Evolutionary conservation across 495 filamentous ascomycete genomes (phyloP).

Genomic region (Neurospora discreta): DNA sequence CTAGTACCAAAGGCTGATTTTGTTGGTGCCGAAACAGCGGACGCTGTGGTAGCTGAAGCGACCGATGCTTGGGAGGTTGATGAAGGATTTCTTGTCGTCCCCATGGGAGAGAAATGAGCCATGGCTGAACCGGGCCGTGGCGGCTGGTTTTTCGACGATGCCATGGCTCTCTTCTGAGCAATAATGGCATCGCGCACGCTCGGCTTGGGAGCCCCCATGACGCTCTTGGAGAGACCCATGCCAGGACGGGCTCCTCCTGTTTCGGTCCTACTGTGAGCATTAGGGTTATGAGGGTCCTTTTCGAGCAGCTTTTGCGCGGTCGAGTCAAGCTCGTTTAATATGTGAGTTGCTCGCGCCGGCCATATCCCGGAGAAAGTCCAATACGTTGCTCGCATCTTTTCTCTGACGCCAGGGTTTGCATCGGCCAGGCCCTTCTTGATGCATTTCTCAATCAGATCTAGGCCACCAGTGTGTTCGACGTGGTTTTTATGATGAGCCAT

Average conservation of each 20-base stretch:
- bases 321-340: slow-evolving; percentile 62
- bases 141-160: slow-evolving; percentile 44
- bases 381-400: slow-evolving; percentile 71
- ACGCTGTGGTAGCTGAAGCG: slow-evolving; percentile 16
- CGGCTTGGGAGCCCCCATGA: slow-evolving; percentile 47
- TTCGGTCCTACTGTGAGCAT: slow-evolving; percentile 44
- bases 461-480: slow-evolving; percentile 70
- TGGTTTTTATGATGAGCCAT: slow-evolving; percentile 69
- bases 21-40: slow-evolving; percentile 30
- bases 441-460: slow-evolving; percentile 76
- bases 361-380: slow-evolving; percentile 72
- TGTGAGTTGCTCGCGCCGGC: slow-evolving; percentile 63
- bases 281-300: slow-evolving; percentile 72
- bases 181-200: slow-evolving; percentile 63
- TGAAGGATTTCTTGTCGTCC: slow-evolving; percentile 34
- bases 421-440: slow-evolving; percentile 79
- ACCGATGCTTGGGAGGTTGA: slow-evolving; percentile 32
- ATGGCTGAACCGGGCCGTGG: slow-evolving; percentile 68
- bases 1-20: slow-evolving; percentile 26
- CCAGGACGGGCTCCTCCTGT: slow-evolving; percentile 37
- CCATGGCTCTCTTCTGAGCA: slow-evolving; percentile 62
- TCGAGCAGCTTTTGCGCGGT: slow-evolving; percentile 65
- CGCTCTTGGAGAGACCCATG: slow-evolving; percentile 46
- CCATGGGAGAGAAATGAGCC: slow-evolving; percentile 48
- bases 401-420: slow-evolving; percentile 76